These are phyloP conservation scores for Mycoemilia scoparia DNA, from an alignment of 192 early-diverging fungal genomes.

Conservation along the genomic window DNA sequence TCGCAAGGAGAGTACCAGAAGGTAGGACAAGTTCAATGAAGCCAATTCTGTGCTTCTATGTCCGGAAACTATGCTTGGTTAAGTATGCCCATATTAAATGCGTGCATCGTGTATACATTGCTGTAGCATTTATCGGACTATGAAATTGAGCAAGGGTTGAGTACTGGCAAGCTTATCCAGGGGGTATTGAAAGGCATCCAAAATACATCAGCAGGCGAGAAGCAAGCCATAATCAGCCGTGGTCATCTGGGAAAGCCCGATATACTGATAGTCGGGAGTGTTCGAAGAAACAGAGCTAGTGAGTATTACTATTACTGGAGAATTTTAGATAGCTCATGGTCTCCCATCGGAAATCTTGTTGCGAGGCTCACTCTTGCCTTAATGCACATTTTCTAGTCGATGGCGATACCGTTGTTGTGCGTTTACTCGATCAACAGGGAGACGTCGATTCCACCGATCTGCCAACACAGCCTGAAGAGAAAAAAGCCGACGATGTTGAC, in stretches of 20 bases:
- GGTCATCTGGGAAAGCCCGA: constrained; percentile 21
- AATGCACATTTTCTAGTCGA: constrained; percentile 32
- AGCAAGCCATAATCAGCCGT: constrained; percentile 15
- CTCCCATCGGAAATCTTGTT: neutral
- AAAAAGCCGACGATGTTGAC: neutral
- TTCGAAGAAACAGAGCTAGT: constrained; percentile 21
- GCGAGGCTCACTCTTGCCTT: neutral
- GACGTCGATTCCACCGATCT: neutral
- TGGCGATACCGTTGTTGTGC: constrained; percentile 48
- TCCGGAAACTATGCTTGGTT: neutral
- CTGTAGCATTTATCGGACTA: constrained; percentile 2
- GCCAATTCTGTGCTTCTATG: too few relatives aligned
- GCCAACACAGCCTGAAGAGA: too few relatives aligned
- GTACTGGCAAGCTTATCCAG: constrained; percentile 13
- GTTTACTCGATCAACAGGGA: constrained; percentile 20
- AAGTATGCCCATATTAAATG: neutral
- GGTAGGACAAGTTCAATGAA: too few relatives aligned
- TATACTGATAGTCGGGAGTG: constrained; percentile 41
- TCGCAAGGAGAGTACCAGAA: constrained; percentile 5
- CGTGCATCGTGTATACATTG: neutral
- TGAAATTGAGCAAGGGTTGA: constrained; percentile 19
- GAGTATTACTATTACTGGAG: neutral
- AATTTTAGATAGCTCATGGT: neutral
- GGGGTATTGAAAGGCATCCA: too few relatives aligned
- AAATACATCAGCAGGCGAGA: too few relatives aligned